phyloP scores from a whole-genome alignment of 345 rosid genomes.

The Hibiscus syriacus region DNA sequence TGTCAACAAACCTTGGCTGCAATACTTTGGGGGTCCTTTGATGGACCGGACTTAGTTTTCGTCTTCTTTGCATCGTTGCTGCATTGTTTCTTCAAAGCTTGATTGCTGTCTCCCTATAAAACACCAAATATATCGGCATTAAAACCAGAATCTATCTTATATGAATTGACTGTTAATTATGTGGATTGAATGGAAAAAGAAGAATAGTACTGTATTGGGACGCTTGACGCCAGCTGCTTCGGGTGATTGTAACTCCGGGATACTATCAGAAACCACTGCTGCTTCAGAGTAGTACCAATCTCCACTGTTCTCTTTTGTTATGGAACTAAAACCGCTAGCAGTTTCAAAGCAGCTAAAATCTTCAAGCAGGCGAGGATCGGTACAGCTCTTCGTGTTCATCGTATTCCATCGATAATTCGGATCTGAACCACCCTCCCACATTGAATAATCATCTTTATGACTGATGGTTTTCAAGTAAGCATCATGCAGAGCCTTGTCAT shows the following conservation, averaged over 20 bases:
- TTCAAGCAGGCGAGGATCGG: slow-evolving; percentile 32
- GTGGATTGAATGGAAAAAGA: background rate
- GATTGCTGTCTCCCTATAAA: slow-evolving; percentile 41
- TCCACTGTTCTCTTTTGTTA: slow-evolving; percentile 23
- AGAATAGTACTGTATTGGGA: slow-evolving; percentile 31
- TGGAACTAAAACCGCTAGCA: slow-evolving; percentile 25
- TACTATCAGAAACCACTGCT: slow-evolving; percentile 30
- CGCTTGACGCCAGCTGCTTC: slow-evolving; percentile 48
- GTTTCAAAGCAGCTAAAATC: slow-evolving; percentile 31
- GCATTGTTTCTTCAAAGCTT: slow-evolving; percentile 53
- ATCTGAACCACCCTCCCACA: slow-evolving; percentile 31
- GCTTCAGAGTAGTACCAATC: slow-evolving; percentile 63
- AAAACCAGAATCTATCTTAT: background rate
- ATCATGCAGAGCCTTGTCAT: slow-evolving; percentile 14
- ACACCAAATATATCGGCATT: background rate
- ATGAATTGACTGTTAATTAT: background rate
- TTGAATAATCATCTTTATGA: slow-evolving; percentile 17
- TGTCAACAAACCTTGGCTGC: slow-evolving; percentile 75
- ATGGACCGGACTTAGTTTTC: slow-evolving; percentile 41
- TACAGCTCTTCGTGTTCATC: slow-evolving; percentile 23
- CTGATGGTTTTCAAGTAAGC: background rate
- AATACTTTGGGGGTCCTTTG: slow-evolving; percentile 84
- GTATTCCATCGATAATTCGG: slow-evolving; percentile 26
- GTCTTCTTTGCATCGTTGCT: slow-evolving; percentile 28
- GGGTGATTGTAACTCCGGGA: slow-evolving; percentile 31